A percentile compares a stretch with the other conserved stretches of the same genome.
Evolutionary conservation across 129 eudicot species (phyloP).

Genomic region (Artemisia tridentata): DNA sequence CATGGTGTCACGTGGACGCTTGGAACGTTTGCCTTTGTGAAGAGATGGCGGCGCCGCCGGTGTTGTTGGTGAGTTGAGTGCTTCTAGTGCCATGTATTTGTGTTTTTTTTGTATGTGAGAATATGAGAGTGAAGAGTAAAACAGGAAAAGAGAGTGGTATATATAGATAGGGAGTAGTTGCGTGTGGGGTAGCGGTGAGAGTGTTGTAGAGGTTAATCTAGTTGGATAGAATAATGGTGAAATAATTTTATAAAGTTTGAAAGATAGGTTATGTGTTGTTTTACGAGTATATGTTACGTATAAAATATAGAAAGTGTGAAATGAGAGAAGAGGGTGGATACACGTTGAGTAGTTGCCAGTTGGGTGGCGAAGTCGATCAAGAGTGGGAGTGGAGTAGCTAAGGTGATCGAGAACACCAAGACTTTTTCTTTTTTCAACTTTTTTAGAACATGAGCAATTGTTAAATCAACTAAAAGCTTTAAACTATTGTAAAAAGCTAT

Average conservation of each 20-base stretch:
- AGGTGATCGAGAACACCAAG: conserved; percentile 20
- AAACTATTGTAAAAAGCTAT: too few species aligned
- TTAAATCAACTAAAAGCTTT: too few species aligned
- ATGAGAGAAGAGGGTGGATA: conserved; percentile 22
- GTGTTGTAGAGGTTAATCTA: conserved; percentile 46
- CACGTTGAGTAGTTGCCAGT: conserved; percentile 40
- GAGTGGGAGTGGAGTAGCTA: conserved; percentile 45
- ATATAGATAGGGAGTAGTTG: conserved; percentile 30
- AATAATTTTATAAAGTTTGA: neutral
- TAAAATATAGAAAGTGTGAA: neutral
- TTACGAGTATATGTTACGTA: neutral
- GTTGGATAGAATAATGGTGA: conserved; percentile 34
- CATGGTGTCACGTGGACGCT: conserved; percentile 44
- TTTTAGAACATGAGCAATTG: too few species aligned
- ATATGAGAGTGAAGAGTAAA: conserved; percentile 7
- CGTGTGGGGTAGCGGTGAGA: conserved; percentile 72
- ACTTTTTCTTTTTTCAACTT: neutral
- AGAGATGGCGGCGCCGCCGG: conserved; percentile 14
- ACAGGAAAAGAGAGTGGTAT: neutral
- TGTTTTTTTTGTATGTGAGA: neutral
- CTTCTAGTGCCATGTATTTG: conserved; percentile 62
- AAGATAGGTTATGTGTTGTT: neutral
- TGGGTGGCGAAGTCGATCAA: conserved; percentile 35
- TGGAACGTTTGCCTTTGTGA: conserved; percentile 61
- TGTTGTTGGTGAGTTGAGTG: conserved; percentile 39